Percentiles rank a stretch among this genome's conserved stretches.
These are phyloP conservation scores for Scheffersomyces parashehatae DNA, from an alignment of 1,139 yeast species.

Conservation along the genomic window DNA sequence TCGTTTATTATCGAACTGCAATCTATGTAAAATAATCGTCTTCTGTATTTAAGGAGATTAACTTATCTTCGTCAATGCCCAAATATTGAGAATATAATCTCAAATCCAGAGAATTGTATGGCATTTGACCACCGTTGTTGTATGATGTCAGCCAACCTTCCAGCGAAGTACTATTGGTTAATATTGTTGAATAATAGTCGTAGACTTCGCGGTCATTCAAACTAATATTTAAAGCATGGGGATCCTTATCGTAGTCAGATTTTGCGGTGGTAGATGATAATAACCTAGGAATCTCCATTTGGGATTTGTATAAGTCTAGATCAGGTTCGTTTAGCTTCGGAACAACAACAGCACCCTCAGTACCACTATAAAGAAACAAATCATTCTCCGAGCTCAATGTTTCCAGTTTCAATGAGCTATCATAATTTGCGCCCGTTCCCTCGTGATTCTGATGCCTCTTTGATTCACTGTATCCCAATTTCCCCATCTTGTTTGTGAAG, in stretches of 20 bases:
- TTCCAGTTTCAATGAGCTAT: constrained; percentile 2
- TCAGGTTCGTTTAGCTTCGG: constrained; percentile 9
- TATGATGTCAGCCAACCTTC: not conserved
- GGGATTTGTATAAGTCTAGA: not conserved
- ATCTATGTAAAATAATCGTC: constrained; percentile 28
- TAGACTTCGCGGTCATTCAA: constrained; percentile 17
- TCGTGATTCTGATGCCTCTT: not conserved
- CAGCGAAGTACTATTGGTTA: constrained; percentile 4
- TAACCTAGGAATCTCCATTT: not conserved
- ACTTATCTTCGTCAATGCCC: constrained; percentile 26
- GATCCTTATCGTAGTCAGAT: constrained; percentile 9
- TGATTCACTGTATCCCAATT: constrained; percentile 25
- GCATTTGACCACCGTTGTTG: not conserved
- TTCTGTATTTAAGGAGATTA: constrained; percentile 24
- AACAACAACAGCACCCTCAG: too few relatives aligned
- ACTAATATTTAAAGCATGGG: constrained; percentile 6
- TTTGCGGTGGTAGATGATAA: not conserved
- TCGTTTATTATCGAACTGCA: too few relatives aligned
- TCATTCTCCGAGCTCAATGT: constrained; percentile 2
- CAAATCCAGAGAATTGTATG: constrained; percentile 15
- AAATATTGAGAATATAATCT: constrained; percentile 25
- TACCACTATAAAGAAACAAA: not conserved
- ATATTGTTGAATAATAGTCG: constrained; percentile 14
- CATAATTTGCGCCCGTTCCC: not conserved
- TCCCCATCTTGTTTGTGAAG: constrained; percentile 35